Evolutionary conservation across 768 basidiomycete species (phyloP), one percentile per base, ranked within the genome.

Genomic region (Tricholoma hemisulphureum): DNA sequence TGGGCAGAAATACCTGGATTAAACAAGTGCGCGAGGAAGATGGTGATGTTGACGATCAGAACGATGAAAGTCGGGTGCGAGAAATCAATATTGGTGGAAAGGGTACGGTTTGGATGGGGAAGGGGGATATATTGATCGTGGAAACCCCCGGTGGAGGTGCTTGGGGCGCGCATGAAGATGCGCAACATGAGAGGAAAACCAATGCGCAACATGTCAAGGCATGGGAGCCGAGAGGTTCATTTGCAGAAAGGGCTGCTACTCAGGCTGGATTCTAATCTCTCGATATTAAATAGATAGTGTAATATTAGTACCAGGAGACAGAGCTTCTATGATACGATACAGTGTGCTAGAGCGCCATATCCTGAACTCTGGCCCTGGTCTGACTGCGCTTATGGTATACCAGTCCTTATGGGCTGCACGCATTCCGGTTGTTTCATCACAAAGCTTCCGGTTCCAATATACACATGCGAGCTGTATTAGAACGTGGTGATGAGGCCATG

Each of bases 61-160:
- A 59, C n/a, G n/a, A n/a, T 54, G 60, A 63, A 13, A 61, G 65
- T 13, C 68, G 65, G 34, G 70, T 74, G 11, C 80, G 91, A 20
- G 75, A 82, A 31, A 89, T 96, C 64, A 95, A 95, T 69, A 86
- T 97, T 41, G 94, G 94, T 7, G 91, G 93, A 9, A 95, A 95
- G 70, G 91, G 87, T 45, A 89, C 89, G 1, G 81, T 94, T 50
- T 84, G 82, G 76, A 94, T 95, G 88, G 91, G 91, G 34, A 90
- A 92, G 65, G 90, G 93, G 6, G 94, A 97, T 67, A 77, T 80
- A 51, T 69, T 97, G 58, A 63, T 88, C 57, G 85, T 96, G 50
- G 86, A 94, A 74, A 95, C 95, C 0, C 95, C 95, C 0, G 95
- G 95, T 1, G 95, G 88, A 8, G 95, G 95, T 6, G 95, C 86